phyloP scores from a whole-genome alignment of 805 yeast genomes.

The Debaryomyces maramus region DNA sequence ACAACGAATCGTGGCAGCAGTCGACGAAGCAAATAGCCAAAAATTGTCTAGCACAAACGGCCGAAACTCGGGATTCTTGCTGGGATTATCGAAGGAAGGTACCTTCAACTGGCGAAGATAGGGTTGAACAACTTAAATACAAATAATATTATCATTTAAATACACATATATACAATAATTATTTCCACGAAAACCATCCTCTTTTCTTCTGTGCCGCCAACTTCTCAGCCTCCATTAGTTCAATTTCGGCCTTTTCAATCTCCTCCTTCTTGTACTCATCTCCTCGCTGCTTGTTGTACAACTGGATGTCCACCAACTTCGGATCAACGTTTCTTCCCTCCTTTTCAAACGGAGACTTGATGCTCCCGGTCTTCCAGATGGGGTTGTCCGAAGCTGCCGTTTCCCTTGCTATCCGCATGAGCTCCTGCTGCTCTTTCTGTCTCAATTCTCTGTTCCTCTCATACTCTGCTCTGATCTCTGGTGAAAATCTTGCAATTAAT shows the following conservation, averaged over 20 bases:
- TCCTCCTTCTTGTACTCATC: slow-evolving; percentile 35
- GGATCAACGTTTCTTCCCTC: slow-evolving; percentile 39
- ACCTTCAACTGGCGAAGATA: slow-evolving; percentile 28
- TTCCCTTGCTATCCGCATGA: slow-evolving; percentile 63
- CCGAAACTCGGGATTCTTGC: slow-evolving; percentile 19
- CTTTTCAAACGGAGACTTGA: slow-evolving; percentile 66
- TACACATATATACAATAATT: slow-evolving; percentile 1
- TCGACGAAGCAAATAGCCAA: slow-evolving; percentile 67
- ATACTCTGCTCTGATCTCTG: slow-evolving; percentile 78
- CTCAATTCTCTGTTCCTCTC: slow-evolving; percentile 63
- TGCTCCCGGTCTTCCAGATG: slow-evolving; percentile 76
- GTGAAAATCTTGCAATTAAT: slow-evolving; percentile 69
- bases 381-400: slow-evolving; percentile 74
- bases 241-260: slow-evolving; percentile 31
- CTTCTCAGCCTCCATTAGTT: slow-evolving; percentile 26
- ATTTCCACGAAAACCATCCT: slow-evolving; percentile 18
- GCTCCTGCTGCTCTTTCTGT: slow-evolving; percentile 64
- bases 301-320: slow-evolving; percentile 42
- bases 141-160: slow-evolving; percentile 6
- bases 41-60: slow-evolving; percentile 28
- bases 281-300: slow-evolving; percentile 50
- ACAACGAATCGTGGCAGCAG: slow-evolving; percentile 74
- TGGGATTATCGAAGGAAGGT: slow-evolving; percentile 26
- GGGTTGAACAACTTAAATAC: slow-evolving; percentile 15
- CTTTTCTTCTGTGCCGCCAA: slow-evolving; percentile 24